Conservation (phyloP, 1,139 yeast genomes). For the Lodderomyces orthopsilosis region DNA sequence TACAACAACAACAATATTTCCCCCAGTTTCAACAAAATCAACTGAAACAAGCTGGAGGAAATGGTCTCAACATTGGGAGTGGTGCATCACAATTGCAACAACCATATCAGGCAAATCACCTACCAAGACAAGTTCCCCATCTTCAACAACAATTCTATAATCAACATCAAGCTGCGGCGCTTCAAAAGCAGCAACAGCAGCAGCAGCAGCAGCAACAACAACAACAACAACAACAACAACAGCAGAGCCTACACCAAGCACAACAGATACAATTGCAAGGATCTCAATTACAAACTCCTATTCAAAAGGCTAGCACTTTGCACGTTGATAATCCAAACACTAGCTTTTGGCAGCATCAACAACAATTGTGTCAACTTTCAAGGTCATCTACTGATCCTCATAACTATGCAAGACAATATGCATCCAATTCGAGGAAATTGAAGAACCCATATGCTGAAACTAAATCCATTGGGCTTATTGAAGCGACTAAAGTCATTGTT, state of each 20-base stretch:
- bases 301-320: constrained; percentile 28
- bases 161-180: constrained; percentile 18
- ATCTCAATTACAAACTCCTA: constrained; percentile 24
- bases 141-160: constrained; percentile 23
- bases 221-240: constrained; percentile 22
- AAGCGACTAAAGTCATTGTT: constrained; percentile 52
- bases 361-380: constrained; percentile 74
- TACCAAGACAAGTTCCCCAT: constrained; percentile 21
- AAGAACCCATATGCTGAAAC: constrained; percentile 45
- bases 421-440: constrained; percentile 66
- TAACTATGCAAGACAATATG: constrained; percentile 89
- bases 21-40: constrained; percentile 27
- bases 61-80: not conserved
- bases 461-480: constrained; percentile 49
- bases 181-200: constrained; percentile 21
- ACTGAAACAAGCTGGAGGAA: constrained; percentile 14
- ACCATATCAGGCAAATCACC: constrained; percentile 21
- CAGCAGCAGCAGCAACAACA: constrained; percentile 17
- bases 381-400: constrained; percentile 76
- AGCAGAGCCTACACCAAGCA: constrained; percentile 15
- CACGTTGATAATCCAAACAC: constrained; percentile 51
- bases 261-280: constrained; percentile 20
- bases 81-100: constrained; percentile 28
- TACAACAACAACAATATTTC: constrained; percentile 23
- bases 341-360: constrained; percentile 84